phyloP scores from a whole-genome alignment of 768 basidiomycete species.

The Agaricus sinodeliciosus region DNA sequence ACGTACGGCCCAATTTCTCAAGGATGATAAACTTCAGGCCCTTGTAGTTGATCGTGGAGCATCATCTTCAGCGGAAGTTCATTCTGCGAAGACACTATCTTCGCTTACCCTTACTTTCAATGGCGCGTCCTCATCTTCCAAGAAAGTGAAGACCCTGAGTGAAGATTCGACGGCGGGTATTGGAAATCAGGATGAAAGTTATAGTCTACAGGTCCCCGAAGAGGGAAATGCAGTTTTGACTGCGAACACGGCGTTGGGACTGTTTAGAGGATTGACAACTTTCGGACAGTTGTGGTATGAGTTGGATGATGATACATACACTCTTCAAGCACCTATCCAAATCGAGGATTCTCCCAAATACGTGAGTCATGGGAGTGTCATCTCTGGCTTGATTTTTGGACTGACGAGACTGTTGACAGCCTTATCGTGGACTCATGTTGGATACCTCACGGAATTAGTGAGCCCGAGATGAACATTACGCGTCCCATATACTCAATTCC shows the following conservation, averaged over 20 bases:
- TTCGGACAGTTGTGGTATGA: slow-evolving; percentile 71
- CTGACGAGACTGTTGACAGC: slow-evolving; percentile 27
- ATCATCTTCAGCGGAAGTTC: slow-evolving; percentile 32
- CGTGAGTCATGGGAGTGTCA: slow-evolving; percentile 29
- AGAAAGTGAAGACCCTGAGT: slow-evolving; percentile 36
- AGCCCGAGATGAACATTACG: slow-evolving; percentile 16
- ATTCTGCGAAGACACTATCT: slow-evolving; percentile 33
- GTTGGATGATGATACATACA: slow-evolving; percentile 45
- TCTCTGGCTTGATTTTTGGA: background rate
- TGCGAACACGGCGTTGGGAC: slow-evolving; percentile 60
- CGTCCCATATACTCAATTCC: background rate
- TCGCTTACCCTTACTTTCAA: slow-evolving; percentile 37
- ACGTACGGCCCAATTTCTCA: slow-evolving; percentile 37
- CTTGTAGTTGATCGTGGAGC: slow-evolving; percentile 56
- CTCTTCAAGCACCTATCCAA: slow-evolving; percentile 46
- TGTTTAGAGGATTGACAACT: slow-evolving; percentile 70
- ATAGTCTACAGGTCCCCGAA: slow-evolving; percentile 48
- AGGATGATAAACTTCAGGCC: slow-evolving; percentile 49
- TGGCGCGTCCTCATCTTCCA: slow-evolving; percentile 12
- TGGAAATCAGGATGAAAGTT: slow-evolving; percentile 48
- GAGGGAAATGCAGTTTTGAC: slow-evolving; percentile 47
- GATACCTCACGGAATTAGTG: slow-evolving; percentile 78
- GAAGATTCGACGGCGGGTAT: slow-evolving; percentile 45
- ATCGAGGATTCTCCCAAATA: slow-evolving; percentile 58
- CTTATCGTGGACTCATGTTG: slow-evolving; percentile 73